Percentiles rank a stretch among this genome's conserved stretches.
Conservation (phyloP, 768 basidiomycete species). For the Gloeostereum incarnatum region DNA sequence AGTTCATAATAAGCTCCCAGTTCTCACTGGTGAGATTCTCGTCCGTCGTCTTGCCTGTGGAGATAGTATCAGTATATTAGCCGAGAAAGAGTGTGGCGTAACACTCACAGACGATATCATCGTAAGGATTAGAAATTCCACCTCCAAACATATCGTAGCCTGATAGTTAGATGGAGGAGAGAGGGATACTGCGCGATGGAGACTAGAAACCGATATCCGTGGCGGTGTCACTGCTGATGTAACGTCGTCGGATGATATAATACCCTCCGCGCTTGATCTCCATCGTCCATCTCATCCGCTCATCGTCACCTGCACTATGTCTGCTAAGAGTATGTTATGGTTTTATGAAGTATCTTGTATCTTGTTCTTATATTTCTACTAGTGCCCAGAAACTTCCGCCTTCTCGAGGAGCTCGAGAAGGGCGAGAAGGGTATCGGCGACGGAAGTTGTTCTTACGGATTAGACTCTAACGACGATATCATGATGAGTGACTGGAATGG, state of each 20-base stretch:
- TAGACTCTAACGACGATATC: conserved; percentile 94
- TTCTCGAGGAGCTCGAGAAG: conserved; percentile 98
- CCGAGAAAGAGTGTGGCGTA: not conserved
- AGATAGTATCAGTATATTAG: conserved; percentile 3
- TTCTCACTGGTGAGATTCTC: conserved; percentile 93
- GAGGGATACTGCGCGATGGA: no score
- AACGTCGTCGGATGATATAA: no score
- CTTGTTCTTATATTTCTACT: conserved; percentile 5
- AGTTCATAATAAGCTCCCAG: conserved; percentile 88
- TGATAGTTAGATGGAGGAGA: no score
- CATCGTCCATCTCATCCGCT: no score
- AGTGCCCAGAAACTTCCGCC: conserved; percentile 96
- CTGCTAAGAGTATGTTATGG: no score
- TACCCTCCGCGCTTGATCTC: no score
- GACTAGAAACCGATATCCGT: no score
- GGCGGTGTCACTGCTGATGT: no score
- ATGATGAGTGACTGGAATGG: conserved; percentile 99
- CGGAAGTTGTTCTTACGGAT: conserved; percentile 93
- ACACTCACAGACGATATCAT: conserved; percentile 82
- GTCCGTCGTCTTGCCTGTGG: conserved; percentile 87
- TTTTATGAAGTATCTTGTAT: no score
- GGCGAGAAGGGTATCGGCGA: conserved; percentile 99
- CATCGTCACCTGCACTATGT: no score
- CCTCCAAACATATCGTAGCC: conserved; percentile 70
- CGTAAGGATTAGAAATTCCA: conserved; percentile 66